These are phyloP conservation scores for Rhizodiscina lignyota DNA, from an alignment of 495 filamentous ascomycete genomes.

Conservation along the genomic window DNA sequence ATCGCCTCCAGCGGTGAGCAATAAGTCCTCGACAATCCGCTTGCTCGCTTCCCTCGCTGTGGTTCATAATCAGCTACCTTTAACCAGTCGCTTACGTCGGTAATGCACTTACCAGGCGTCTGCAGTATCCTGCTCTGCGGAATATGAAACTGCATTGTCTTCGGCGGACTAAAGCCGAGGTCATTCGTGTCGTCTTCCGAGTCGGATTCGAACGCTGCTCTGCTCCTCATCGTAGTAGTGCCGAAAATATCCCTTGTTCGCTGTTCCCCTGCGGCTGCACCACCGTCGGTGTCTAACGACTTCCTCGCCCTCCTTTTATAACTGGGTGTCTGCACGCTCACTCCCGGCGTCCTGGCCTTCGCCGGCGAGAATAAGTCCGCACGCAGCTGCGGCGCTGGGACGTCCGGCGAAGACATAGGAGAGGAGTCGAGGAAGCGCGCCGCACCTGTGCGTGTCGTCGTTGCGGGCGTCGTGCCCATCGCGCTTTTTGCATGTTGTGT, in stretches of 20 bases:
- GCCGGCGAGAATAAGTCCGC: conserved; percentile 71
- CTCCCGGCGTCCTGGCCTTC: conserved; percentile 44
- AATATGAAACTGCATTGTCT: conserved; percentile 93
- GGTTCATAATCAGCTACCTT: not conserved
- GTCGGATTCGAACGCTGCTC: conserved; percentile 10
- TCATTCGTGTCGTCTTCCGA: conserved; percentile 35
- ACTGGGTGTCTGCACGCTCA: conserved; percentile 60
- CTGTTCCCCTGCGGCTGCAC: conserved; percentile 19
- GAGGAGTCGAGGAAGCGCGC: conserved; percentile 33
- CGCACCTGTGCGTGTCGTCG: conserved; percentile 9
- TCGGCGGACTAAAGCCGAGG: conserved; percentile 69
- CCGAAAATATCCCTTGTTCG: not conserved
- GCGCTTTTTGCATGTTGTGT: conserved; percentile 17
- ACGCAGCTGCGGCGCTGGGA: conserved; percentile 63
- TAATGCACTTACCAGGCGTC: conserved; percentile 56
- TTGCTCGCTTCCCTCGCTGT: conserved; percentile 77
- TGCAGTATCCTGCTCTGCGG: conserved; percentile 75
- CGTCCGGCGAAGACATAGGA: conserved; percentile 60
- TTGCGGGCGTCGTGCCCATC: conserved; percentile 9
- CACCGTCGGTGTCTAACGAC: no score
- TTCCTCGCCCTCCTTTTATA: conserved; percentile 26
- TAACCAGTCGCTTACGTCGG: conserved; percentile 1
- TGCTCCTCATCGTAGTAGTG: not conserved
- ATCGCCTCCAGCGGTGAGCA: conserved; percentile 68
- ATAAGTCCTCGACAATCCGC: conserved; percentile 78